phyloP scores from a whole-genome alignment of 2,329 filamentous ascomycete species.

The Ceratocystiopsis brevicomis region DNA sequence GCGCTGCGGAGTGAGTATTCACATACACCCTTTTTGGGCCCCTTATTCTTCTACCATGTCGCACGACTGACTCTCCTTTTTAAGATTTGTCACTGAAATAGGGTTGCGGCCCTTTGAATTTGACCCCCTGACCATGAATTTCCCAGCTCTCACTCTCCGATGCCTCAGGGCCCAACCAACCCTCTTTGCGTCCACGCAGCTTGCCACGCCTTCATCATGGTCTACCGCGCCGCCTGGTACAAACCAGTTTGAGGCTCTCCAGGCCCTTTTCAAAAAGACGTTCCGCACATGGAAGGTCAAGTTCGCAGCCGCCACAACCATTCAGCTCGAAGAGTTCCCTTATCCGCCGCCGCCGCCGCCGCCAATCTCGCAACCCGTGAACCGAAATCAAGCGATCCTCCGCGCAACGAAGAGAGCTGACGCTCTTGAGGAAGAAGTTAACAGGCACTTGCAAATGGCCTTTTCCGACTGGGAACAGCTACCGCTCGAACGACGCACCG shows the following conservation, averaged over 20 bases:
- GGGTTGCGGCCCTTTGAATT: conserved; percentile 51
- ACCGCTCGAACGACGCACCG: conserved; percentile 32
- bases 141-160: conserved; percentile 66
- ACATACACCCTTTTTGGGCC: too few species aligned
- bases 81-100: conserved; percentile 27
- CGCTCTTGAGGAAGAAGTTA: conserved; percentile 47
- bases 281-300: conserved; percentile 46
- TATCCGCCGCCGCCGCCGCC: conserved; percentile 24
- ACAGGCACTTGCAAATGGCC: conserved; percentile 57
- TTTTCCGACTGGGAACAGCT: conserved; percentile 60
- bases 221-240: conserved; percentile 57
- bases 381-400: too few species aligned
- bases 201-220: conserved; percentile 63
- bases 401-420: conserved; percentile 22
- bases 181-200: conserved; percentile 62
- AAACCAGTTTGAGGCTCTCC: conserved; percentile 55
- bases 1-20: too few species aligned
- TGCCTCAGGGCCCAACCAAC: conserved; percentile 66
- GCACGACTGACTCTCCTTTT: too few species aligned
- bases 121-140: conserved; percentile 68
- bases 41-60: too few species aligned
- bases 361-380: conserved; percentile 6
- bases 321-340: conserved; percentile 29
- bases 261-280: conserved; percentile 44
- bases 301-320: conserved; percentile 30